These are phyloP conservation scores for Plasmodium vivax DNA, from an alignment of 169 alveolate species.

Conservation along the genomic window DNA sequence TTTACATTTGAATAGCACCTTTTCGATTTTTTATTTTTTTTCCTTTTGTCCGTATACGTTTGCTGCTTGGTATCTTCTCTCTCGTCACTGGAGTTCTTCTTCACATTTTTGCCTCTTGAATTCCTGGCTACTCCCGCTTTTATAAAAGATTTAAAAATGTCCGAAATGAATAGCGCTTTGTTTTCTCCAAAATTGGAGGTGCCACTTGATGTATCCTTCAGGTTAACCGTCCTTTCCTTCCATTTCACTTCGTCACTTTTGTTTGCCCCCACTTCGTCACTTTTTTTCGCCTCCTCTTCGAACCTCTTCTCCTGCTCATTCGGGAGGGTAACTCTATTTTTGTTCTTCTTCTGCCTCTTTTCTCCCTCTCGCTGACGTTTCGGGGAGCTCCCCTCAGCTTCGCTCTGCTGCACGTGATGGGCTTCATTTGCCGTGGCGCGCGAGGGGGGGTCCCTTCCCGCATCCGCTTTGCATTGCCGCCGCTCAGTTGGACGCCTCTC, in stretches of 20 bases:
- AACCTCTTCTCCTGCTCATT: neutral
- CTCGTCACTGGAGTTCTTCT: neutral
- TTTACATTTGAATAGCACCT: neutral
- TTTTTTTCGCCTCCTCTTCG: neutral
- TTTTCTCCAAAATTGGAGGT: constrained; percentile 1
- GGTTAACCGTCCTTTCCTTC: neutral
- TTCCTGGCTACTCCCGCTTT: constrained; percentile 16
- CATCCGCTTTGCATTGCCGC: neutral
- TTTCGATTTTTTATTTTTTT: constrained; percentile 1
- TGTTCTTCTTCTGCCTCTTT: neutral
- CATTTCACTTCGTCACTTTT: neutral
- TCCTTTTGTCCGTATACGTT: neutral
- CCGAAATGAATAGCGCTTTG: constrained; percentile 15
- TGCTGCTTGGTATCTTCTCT: neutral
- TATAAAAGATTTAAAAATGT: constrained; percentile 23
- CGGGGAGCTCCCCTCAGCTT: neutral
- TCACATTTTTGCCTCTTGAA: neutral
- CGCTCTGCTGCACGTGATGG: neutral
- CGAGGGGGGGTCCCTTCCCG: neutral
- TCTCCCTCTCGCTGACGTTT: neutral
- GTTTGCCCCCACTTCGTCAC: no score
- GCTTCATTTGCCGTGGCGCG: neutral
- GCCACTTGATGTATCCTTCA: neutral
- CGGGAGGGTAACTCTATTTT: neutral
- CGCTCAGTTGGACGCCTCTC: neutral